Conservation (phyloP, 345 rosid genomes). For the Limnanthes douglasii region DNA sequence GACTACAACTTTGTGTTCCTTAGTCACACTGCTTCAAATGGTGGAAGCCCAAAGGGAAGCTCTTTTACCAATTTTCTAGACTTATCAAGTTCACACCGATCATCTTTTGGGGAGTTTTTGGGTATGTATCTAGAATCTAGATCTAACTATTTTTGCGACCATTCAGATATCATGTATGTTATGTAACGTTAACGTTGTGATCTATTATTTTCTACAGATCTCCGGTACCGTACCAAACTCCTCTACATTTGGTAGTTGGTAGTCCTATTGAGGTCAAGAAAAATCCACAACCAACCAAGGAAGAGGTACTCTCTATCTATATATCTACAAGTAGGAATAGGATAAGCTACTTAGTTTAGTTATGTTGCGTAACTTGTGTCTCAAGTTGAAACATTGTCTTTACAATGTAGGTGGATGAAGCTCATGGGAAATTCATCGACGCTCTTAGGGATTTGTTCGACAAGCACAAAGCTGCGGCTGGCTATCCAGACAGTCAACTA, state of each 20-base stretch:
- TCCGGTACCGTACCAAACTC: conserved; percentile 36
- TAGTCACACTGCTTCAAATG: conserved; percentile 45
- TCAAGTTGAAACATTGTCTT: neutral
- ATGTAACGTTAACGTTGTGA: too few species aligned
- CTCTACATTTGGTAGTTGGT: conserved; percentile 59
- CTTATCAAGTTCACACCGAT: conserved; percentile 50
- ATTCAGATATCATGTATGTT: neutral
- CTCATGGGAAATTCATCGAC: conserved; percentile 28
- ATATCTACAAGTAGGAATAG: too few species aligned
- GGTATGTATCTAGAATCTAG: too few species aligned
- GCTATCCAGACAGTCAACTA: conserved; percentile 29
- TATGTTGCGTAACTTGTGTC: neutral
- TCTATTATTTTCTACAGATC: conserved; percentile 25
- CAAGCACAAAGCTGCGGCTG: conserved; percentile 31
- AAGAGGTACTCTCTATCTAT: conserved; percentile 33
- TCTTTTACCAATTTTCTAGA: conserved; percentile 32
- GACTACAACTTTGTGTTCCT: conserved; percentile 5
- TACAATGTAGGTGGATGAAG: conserved; percentile 28
- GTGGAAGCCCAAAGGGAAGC: conserved; percentile 58
- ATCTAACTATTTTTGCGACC: too few species aligned
- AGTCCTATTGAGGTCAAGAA: conserved; percentile 41
- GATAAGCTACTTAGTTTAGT: too few species aligned
- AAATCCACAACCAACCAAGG: conserved; percentile 32
- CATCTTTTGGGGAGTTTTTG: conserved; percentile 48
- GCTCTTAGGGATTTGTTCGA: conserved; percentile 46